Conservation (phyloP, 2,329 filamentous ascomycete species). For the Talaromyces sp. region DNA sequence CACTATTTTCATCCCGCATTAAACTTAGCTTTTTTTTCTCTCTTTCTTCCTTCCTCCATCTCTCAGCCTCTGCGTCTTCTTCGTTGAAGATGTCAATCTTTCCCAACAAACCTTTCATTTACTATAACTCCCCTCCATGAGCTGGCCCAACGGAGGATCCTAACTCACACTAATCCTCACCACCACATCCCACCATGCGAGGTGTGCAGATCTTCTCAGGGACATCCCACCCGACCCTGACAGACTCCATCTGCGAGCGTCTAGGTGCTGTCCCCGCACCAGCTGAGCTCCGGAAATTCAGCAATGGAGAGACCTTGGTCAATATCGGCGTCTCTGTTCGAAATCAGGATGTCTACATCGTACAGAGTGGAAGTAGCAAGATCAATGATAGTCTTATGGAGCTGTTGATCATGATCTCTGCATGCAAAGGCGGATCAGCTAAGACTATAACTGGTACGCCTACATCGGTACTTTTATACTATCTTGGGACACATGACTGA, state of each 20-base stretch:
- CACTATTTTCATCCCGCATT: constrained; percentile 1
- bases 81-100: constrained; percentile 22
- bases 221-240: constrained; percentile 62
- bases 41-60: constrained; percentile 7
- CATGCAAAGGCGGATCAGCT: constrained; percentile 95
- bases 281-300: constrained; percentile 64
- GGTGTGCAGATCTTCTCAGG: constrained; percentile 68
- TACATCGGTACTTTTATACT: constrained; percentile 2
- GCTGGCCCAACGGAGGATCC: constrained; percentile 12
- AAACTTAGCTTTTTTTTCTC: constrained; percentile 22
- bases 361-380: constrained; percentile 91
- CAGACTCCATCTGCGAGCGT: constrained; percentile 65
- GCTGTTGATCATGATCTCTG: constrained; percentile 97
- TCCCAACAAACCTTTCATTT: constrained; percentile 19
- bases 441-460: constrained; percentile 89
- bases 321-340: constrained; percentile 71
- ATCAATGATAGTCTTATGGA: constrained; percentile 99
- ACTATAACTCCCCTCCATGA: constrained; percentile 16
- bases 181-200: constrained; percentile 51
- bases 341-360: constrained; percentile 98
- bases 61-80: constrained; percentile 17
- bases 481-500: constrained; percentile 8
- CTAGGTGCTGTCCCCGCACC: constrained; percentile 60
- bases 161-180: constrained; percentile 3
- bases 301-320: constrained; percentile 69